Evolutionary conservation across 2,329 filamentous ascomycete species (phyloP).

Genomic region (Diaporthe sp.): DNA sequence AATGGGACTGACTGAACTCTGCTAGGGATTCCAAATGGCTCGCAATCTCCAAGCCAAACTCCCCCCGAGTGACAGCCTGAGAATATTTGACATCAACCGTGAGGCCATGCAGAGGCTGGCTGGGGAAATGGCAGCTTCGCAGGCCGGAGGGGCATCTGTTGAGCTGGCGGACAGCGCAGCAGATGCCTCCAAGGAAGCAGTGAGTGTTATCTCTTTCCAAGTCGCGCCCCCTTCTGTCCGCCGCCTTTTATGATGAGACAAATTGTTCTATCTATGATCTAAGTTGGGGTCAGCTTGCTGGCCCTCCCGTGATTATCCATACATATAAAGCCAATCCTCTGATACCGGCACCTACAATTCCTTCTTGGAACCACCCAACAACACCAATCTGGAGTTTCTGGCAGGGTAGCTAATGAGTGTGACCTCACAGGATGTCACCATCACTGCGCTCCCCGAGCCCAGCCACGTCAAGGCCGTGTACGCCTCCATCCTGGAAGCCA

Average conservation of each 20-base stretch:
- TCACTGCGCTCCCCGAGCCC: constrained; percentile 92
- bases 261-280: constrained; percentile 73
- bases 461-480: constrained; percentile 90
- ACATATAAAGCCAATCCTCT: constrained; percentile 82
- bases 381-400: background rate
- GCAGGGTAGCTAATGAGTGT: constrained; percentile 35
- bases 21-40: constrained; percentile 74
- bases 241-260: constrained; percentile 47
- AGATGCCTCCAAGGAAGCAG: constrained; percentile 66
- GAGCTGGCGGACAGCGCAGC: constrained; percentile 60
- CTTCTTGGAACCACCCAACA: constrained; percentile 19
- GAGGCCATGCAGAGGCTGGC: constrained; percentile 62
- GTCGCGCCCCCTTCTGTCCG: background rate
- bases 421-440: constrained; percentile 78
- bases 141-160: constrained; percentile 61
- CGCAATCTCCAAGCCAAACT: constrained; percentile 73
- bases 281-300: constrained; percentile 75
- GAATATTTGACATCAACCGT: constrained; percentile 70
- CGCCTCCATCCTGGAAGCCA: constrained; percentile 76
- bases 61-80: constrained; percentile 63
- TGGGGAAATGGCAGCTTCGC: constrained; percentile 60
- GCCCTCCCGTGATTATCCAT: constrained; percentile 73
- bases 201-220: constrained; percentile 54
- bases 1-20: background rate
- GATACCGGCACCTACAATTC: constrained; percentile 54